Conservation (phyloP, 345 rosid genomes). For the Dipteronia sinensis region DNA sequence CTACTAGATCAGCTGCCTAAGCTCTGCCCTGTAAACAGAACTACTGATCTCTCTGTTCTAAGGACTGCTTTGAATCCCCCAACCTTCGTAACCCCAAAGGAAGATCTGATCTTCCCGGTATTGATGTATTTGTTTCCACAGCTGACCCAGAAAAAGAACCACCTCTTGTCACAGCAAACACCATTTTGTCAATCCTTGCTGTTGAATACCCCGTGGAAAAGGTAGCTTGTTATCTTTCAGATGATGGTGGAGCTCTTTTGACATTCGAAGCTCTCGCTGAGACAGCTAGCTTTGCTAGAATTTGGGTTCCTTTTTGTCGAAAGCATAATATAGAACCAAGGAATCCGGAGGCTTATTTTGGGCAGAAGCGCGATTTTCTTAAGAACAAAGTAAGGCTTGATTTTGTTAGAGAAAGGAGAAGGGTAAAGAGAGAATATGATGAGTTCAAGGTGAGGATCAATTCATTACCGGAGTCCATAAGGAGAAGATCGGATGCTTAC, state of each 20-base stretch:
- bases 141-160: slow-evolving; percentile 90
- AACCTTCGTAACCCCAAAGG: slow-evolving; percentile 79
- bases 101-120: slow-evolving; percentile 74
- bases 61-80: slow-evolving; percentile 68
- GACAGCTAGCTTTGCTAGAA: slow-evolving; percentile 75
- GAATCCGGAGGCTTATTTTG: slow-evolving; percentile 77
- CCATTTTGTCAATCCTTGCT: slow-evolving; percentile 70
- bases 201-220: slow-evolving; percentile 85
- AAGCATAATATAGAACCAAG: slow-evolving; percentile 74
- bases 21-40: slow-evolving; percentile 77
- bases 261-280: slow-evolving; percentile 80
- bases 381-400: slow-evolving; percentile 75
- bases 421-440: slow-evolving; percentile 83
- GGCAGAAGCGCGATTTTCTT: slow-evolving; percentile 69
- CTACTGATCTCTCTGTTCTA: slow-evolving; percentile 65
- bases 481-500: slow-evolving; percentile 78
- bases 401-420: slow-evolving; percentile 78
- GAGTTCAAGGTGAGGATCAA: slow-evolving; percentile 84
- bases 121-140: slow-evolving; percentile 76
- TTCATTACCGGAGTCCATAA: slow-evolving; percentile 65
- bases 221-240: slow-evolving; percentile 74
- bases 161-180: slow-evolving; percentile 78
- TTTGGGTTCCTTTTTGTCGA: slow-evolving; percentile 80
- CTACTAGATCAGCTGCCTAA: slow-evolving; percentile 77
- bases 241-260: slow-evolving; percentile 75